phyloP scores from a whole-genome alignment of 257 asterid genomes.

The Salvia rosmarinus region DNA sequence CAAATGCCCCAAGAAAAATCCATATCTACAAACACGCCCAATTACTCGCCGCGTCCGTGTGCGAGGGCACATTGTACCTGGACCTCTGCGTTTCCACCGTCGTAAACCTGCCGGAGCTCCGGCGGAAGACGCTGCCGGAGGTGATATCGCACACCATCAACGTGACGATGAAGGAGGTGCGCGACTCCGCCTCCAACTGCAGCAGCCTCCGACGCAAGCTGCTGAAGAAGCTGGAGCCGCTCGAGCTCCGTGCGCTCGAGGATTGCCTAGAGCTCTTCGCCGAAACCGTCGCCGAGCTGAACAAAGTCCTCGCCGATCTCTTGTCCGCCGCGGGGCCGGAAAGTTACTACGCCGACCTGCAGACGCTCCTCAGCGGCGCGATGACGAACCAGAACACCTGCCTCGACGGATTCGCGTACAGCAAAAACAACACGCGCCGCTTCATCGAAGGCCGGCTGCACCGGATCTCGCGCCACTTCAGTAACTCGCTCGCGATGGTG shows the following conservation, averaged over 20 bases:
- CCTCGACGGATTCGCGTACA: slow-evolving; percentile 83
- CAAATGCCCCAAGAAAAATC: slow-evolving; percentile 33
- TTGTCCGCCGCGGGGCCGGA: slow-evolving; percentile 39
- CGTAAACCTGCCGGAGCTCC: slow-evolving; percentile 62
- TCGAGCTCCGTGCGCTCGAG: slow-evolving; percentile 69
- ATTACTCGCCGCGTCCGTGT: slow-evolving; percentile 48
- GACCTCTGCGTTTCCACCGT: slow-evolving; percentile 79
- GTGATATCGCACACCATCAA: slow-evolving; percentile 69
- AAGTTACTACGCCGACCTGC: slow-evolving; percentile 55
- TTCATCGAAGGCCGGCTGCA: slow-evolving; percentile 55
- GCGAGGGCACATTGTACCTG: slow-evolving; percentile 71
- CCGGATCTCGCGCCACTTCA: slow-evolving; percentile 70
- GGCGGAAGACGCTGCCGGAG: slow-evolving; percentile 61
- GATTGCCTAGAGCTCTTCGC: slow-evolving; percentile 79
- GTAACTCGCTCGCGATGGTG: slow-evolving; percentile 84
- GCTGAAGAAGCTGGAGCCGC: slow-evolving; percentile 44
- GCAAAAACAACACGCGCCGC: slow-evolving; percentile 56
- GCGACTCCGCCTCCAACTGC: slow-evolving; percentile 55
- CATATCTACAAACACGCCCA: slow-evolving; percentile 58
- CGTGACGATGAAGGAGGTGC: slow-evolving; percentile 64
- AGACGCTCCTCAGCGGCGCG: slow-evolving; percentile 83
- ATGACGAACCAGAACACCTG: slow-evolving; percentile 95
- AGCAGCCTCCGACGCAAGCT: slow-evolving; percentile 59
- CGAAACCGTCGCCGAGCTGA: slow-evolving; percentile 56
- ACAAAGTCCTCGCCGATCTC: slow-evolving; percentile 46